Conservation (phyloP, 148 eudicot species). For the Selenicereus undatus region DNA sequence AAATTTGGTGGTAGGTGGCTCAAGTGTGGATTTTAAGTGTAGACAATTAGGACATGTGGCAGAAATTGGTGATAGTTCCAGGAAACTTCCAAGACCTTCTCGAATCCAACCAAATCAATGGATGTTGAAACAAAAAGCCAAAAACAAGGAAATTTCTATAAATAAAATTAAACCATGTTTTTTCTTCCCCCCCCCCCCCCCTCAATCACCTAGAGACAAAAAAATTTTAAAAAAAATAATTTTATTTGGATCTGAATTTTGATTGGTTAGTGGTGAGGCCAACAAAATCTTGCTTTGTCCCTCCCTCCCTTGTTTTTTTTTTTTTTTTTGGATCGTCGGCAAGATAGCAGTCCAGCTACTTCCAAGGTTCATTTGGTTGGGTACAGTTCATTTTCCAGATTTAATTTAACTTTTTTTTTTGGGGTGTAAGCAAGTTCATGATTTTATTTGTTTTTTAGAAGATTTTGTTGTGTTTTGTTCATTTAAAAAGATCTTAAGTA, state of each 20-base stretch:
- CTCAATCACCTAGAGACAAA: no score
- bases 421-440: neutral
- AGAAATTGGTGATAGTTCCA: slow-evolving; percentile 2
- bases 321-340: neutral
- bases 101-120: slow-evolving; percentile 12
- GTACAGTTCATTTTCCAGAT: neutral
- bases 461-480: neutral
- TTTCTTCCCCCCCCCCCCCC: no score
- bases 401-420: neutral
- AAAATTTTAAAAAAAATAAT: no score
- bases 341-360: neutral
- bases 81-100: slow-evolving; percentile 24
- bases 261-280: neutral
- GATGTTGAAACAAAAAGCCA: neutral
- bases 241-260: no score
- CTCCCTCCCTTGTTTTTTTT: neutral
- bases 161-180: neutral
- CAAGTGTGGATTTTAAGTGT: neutral
- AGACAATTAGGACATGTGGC: slow-evolving; percentile 23
- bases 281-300: neutral
- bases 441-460: neutral
- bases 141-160: neutral
- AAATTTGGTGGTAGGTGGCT: slow-evolving; percentile 26
- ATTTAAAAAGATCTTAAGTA: neutral
- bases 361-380: neutral